Conservation (phyloP, 2,329 filamentous ascomycete genomes). For the Cryoendolithus antarcticus region DNA sequence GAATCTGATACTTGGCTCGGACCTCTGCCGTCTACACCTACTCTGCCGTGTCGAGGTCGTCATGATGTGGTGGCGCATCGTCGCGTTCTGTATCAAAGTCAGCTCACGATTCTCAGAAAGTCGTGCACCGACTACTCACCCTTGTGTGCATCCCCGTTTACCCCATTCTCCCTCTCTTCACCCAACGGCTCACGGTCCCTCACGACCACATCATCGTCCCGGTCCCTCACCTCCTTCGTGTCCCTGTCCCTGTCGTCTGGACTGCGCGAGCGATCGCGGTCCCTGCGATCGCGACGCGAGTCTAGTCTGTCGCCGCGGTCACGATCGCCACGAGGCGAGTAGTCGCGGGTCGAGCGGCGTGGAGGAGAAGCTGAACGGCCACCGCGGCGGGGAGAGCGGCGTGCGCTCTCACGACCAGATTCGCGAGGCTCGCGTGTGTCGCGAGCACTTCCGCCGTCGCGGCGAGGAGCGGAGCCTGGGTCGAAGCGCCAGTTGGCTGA, state of each 20-base stretch:
- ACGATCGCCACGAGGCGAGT: constrained; percentile 38
- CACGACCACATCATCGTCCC: constrained; percentile 47
- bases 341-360: constrained; percentile 4
- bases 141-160: constrained; percentile 81
- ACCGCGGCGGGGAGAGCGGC: constrained; percentile 34
- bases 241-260: constrained; percentile 56
- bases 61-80: constrained; percentile 73
- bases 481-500: constrained; percentile 98
- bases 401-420: constrained; percentile 37
- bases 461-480: constrained; percentile 61
- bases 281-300: constrained; percentile 55
- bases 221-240: constrained; percentile 51
- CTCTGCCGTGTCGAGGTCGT: constrained; percentile 93
- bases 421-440: constrained; percentile 53
- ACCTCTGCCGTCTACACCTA: constrained; percentile 23
- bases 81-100: constrained; percentile 35
- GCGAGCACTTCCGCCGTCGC: constrained; percentile 59
- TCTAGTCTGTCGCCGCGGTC: constrained; percentile 54
- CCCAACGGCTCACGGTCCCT: constrained; percentile 29
- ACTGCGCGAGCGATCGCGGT: constrained; percentile 62
- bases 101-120: constrained; percentile 12
- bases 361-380: constrained; percentile 42
- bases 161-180: constrained; percentile 14
- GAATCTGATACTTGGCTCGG: neutral
- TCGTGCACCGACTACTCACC: constrained; percentile 37